Evolutionary conservation across 345 rosid species (phyloP).

Genomic region (Pseudoturritis turrita): DNA sequence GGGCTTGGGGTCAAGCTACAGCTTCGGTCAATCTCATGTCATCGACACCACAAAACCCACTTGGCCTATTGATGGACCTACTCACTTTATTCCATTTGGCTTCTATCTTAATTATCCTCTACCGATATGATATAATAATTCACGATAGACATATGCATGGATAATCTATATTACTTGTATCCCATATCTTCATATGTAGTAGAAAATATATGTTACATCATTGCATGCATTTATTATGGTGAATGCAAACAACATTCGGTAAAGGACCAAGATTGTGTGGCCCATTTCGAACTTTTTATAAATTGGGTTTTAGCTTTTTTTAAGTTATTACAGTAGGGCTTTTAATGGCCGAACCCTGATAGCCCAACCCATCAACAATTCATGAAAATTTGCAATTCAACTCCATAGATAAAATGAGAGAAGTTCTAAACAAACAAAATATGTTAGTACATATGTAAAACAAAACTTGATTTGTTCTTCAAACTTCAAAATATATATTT

Average conservation of each 20-base stretch:
- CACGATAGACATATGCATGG: background rate
- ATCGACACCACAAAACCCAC: conserved; percentile 21
- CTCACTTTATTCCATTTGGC: conserved; percentile 9
- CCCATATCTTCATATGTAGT: background rate
- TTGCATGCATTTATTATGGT: background rate
- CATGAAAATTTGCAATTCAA: background rate
- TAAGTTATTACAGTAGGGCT: background rate
- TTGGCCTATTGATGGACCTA: conserved; percentile 12
- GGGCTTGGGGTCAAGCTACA: conserved; percentile 27
- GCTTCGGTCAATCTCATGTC: conserved; percentile 19
- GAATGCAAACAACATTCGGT: background rate
- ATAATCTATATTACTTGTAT: too few species aligned
- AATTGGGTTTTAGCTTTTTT: background rate
- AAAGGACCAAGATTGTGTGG: background rate
- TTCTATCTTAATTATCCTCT: conserved; percentile 3
- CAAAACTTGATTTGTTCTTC: too few species aligned
- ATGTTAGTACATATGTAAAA: too few species aligned
- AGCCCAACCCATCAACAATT: background rate
- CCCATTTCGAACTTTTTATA: background rate
- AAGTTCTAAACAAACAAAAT: background rate
- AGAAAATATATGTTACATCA: background rate
- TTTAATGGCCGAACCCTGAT: background rate
- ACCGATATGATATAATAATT: background rate
- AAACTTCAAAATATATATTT: background rate
- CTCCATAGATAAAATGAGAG: too few species aligned